Percentiles rank a stretch among this genome's conserved stretches.
phyloP scores from a whole-genome alignment of 768 basidiomycete species.

The Mycena kentingensis region DNA sequence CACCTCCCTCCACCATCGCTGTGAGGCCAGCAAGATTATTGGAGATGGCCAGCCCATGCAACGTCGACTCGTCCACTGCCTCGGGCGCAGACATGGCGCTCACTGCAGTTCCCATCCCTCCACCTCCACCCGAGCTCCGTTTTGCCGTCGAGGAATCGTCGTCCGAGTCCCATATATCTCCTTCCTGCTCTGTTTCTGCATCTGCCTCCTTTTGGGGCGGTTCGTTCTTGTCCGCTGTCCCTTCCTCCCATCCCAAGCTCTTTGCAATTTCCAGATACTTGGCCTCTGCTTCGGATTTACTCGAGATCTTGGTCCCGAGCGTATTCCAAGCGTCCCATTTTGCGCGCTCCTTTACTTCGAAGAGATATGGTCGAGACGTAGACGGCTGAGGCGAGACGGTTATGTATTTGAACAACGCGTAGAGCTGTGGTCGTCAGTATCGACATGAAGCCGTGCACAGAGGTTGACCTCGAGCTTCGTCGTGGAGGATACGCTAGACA shows the following conservation, averaged over 20 bases:
- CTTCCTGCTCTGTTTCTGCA: slow-evolving; percentile 27
- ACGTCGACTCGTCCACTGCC: slow-evolving; percentile 38
- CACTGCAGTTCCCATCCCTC: slow-evolving; percentile 62
- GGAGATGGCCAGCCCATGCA: slow-evolving; percentile 66
- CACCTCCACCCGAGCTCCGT: slow-evolving; percentile 32
- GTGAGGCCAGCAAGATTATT: slow-evolving; percentile 52
- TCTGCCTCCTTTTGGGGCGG: too few relatives aligned
- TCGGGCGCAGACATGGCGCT: slow-evolving; percentile 55
- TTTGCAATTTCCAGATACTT: slow-evolving; percentile 71
- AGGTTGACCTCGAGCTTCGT: slow-evolving; percentile 73
- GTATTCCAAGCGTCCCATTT: slow-evolving; percentile 87
- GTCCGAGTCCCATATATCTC: slow-evolving; percentile 50
- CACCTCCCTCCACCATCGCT: slow-evolving; percentile 42
- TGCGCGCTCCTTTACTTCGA: slow-evolving; percentile 77
- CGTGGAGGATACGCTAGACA: slow-evolving; percentile 55
- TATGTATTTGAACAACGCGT: slow-evolving; percentile 79
- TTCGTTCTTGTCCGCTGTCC: slow-evolving; percentile 13
- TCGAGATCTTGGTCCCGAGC: slow-evolving; percentile 49
- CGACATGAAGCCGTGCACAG: slow-evolving; percentile 28
- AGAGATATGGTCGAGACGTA: slow-evolving; percentile 66
- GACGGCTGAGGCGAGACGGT: slow-evolving; percentile 59
- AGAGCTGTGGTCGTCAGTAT: slow-evolving; percentile 61
- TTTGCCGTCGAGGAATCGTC: slow-evolving; percentile 34
- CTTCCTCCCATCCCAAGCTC: slow-evolving; percentile 66
- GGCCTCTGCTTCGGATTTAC: slow-evolving; percentile 51